Conservation (phyloP, 2,329 filamentous ascomycete species). For the Fusarium algeriense region DNA sequence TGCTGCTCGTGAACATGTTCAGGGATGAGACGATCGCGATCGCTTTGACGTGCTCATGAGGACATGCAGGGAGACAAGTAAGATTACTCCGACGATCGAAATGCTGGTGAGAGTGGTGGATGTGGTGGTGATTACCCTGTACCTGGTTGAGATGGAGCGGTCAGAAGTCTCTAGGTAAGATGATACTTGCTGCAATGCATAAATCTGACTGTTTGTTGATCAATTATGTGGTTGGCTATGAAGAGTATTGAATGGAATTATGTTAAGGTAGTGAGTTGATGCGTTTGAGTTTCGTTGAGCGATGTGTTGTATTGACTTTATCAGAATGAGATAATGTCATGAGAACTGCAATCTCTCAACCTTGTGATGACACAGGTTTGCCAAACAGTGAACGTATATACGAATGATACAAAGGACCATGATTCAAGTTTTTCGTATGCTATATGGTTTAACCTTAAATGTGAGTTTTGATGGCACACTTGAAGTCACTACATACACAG, state of each 20-base stretch:
- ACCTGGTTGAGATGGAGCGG: not conserved
- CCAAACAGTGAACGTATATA: too few relatives aligned
- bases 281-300: not conserved
- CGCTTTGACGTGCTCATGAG: constrained; percentile 8
- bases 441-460: too few relatives aligned
- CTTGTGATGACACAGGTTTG: too few relatives aligned
- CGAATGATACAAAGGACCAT: too few relatives aligned
- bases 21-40: constrained; percentile 21
- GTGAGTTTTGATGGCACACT: too few relatives aligned
- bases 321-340: too few relatives aligned
- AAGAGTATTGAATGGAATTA: too few relatives aligned
- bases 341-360: too few relatives aligned
- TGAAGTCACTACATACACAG: not conserved
- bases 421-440: too few relatives aligned
- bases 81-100: constrained; percentile 2
- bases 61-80: constrained; percentile 7
- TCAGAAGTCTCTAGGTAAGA: not conserved
- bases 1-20: not conserved
- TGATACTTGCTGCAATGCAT: not conserved
- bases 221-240: too few relatives aligned
- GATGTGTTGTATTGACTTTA: not conserved
- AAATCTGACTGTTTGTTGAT: not conserved
- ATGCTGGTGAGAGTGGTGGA: not conserved
- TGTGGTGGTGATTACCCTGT: not conserved
- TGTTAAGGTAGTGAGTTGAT: not conserved